Evolutionary conservation across 2,329 filamentous ascomycete genomes (phyloP).

Genomic region (Colletotrichum euphorbiae): DNA sequence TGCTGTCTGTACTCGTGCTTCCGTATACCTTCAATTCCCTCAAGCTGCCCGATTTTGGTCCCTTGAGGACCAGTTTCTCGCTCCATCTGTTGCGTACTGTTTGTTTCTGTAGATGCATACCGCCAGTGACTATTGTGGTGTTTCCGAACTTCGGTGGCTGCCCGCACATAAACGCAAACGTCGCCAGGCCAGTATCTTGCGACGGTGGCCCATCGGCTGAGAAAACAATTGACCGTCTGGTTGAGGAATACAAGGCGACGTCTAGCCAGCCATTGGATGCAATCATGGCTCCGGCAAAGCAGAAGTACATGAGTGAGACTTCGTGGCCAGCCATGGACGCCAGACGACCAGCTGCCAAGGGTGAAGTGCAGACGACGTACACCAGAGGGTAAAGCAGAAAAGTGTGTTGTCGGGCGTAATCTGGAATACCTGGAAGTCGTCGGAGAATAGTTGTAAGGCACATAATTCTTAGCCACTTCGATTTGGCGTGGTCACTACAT

Average conservation of each 20-base stretch:
- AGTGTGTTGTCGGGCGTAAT: constrained; percentile 57
- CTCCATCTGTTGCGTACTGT: constrained; percentile 33
- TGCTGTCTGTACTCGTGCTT: constrained; percentile 49
- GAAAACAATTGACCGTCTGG: constrained; percentile 65
- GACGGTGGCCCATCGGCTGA: constrained; percentile 49
- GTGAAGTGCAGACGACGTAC: constrained; percentile 76
- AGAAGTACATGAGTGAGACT: constrained; percentile 66
- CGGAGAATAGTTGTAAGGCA: constrained; percentile 9
- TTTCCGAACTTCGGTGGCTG: constrained; percentile 55
- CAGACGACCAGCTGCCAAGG: constrained; percentile 73
- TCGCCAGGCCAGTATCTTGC: constrained; percentile 61
- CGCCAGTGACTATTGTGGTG: constrained; percentile 50
- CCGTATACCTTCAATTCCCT: constrained; percentile 2
- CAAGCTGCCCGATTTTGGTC: background rate
- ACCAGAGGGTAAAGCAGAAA: constrained; percentile 77
- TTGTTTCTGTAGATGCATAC: constrained; percentile 32
- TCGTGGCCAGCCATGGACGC: constrained; percentile 67
- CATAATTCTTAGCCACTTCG: background rate
- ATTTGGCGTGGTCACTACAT: background rate
- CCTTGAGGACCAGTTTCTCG: constrained; percentile 33
- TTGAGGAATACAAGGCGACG: constrained; percentile 64
- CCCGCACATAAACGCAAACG: constrained; percentile 63
- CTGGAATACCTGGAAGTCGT: constrained; percentile 22
- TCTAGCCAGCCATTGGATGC: constrained; percentile 67
- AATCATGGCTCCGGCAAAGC: constrained; percentile 69